These are phyloP conservation scores for Flaveria sonorensis DNA, from an alignment of 129 eudicot species.

Conservation along the genomic window DNA sequence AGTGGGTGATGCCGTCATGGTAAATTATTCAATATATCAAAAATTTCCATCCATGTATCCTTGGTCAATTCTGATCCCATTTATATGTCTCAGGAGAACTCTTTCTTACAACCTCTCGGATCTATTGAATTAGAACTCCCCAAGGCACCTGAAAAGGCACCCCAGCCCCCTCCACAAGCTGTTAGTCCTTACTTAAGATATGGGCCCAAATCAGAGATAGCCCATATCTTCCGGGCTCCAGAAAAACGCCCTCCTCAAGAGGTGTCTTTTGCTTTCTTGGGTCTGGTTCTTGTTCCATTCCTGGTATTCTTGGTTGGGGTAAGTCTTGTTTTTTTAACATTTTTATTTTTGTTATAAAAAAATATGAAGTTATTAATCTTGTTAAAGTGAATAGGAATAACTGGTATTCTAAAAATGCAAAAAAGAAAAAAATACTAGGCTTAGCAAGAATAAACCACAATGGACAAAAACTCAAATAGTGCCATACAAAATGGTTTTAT, in stretches of 20 bases:
- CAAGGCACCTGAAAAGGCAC: conserved; percentile 82
- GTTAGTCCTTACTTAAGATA: conserved; percentile 60
- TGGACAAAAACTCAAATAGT: background rate
- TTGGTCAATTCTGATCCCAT: conserved; percentile 15
- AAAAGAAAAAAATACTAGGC: no score
- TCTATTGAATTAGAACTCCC: conserved; percentile 76
- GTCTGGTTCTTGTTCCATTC: conserved; percentile 72
- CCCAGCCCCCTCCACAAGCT: conserved; percentile 76
- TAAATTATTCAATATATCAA: conserved; percentile 29
- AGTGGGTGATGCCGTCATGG: conserved; percentile 94
- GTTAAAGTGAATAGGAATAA: background rate
- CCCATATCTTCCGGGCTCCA: conserved; percentile 82
- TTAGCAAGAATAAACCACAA: background rate
- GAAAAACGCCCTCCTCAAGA: conserved; percentile 86
- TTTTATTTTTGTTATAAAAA: background rate
- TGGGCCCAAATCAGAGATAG: conserved; percentile 85
- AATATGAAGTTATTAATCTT: background rate
- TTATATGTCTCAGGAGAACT: conserved; percentile 70
- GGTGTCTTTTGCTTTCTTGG: conserved; percentile 77
- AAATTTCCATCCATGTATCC: background rate
- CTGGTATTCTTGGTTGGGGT: conserved; percentile 90
- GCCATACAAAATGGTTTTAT: background rate
- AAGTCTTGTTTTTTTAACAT: conserved; percentile 26
- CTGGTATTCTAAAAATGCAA: background rate
- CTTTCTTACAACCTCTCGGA: conserved; percentile 72